Evolutionary conservation across 306 rosid genomes (phyloP).

Genomic region (Quercus mongolica): DNA sequence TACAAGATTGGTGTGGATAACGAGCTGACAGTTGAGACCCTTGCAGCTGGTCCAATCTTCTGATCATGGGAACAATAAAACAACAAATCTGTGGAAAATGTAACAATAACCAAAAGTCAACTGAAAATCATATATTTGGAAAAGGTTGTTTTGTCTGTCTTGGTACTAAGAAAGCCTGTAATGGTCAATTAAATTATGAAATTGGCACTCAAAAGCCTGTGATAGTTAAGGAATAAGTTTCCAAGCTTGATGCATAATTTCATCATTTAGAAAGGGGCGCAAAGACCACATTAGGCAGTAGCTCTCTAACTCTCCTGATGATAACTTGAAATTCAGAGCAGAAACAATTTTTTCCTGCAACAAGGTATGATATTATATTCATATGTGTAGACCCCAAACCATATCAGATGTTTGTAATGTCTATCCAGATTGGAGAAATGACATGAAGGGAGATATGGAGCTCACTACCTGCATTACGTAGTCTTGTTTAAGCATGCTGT

Average conservation of each 20-base stretch:
- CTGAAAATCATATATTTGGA: too few relatives aligned
- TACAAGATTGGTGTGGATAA: conserved; percentile 59
- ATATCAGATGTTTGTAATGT: neutral
- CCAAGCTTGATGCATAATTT: conserved; percentile 60
- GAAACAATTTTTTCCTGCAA: conserved; percentile 69
- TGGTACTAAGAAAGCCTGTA: too few relatives aligned
- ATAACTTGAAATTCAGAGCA: conserved; percentile 46
- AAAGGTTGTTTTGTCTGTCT: too few relatives aligned
- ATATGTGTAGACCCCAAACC: neutral
- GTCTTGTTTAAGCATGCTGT: conserved; percentile 68
- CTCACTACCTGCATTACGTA: conserved; percentile 67
- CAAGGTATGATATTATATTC: neutral
- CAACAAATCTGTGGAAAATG: neutral
- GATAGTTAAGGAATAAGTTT: conserved; percentile 38
- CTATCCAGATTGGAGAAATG: neutral
- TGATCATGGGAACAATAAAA: conserved; percentile 10
- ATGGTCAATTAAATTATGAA: neutral
- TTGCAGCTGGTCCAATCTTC: conserved; percentile 76
- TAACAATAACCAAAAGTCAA: too few relatives aligned
- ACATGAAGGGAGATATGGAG: neutral
- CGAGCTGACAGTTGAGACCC: conserved; percentile 61
- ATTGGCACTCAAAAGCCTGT: neutral
- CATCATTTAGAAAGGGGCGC: conserved; percentile 50
- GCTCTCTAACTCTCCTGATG: conserved; percentile 63
- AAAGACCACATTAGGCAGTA: conserved; percentile 82